Evolutionary conservation across 805 yeast species (phyloP).

Genomic region (Wickerhamomyces tratensis): DNA sequence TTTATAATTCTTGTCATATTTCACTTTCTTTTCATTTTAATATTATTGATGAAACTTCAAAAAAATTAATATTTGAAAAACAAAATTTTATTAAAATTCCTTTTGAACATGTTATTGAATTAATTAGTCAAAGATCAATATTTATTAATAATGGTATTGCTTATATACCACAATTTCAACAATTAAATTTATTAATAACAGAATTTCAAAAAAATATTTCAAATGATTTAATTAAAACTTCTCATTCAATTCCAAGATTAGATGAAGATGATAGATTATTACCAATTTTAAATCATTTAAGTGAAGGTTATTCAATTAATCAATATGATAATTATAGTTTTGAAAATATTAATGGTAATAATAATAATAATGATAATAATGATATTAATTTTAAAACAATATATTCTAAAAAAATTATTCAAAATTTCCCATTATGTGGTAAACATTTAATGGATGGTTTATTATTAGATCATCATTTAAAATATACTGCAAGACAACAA

Average conservation of each 20-base stretch:
- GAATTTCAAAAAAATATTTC: constrained; percentile 52
- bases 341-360: constrained; percentile 15
- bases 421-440: constrained; percentile 81
- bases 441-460: constrained; percentile 55
- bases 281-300: constrained; percentile 73
- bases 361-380: constrained; percentile 25
- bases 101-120: constrained; percentile 74
- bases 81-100: constrained; percentile 79
- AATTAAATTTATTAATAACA: constrained; percentile 54
- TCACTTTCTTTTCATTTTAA: constrained; percentile 23
- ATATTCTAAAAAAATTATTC: constrained; percentile 38
- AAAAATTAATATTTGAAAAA: constrained; percentile 36
- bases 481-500: constrained; percentile 80
- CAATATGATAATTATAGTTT: constrained; percentile 9
- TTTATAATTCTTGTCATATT: constrained; percentile 46
- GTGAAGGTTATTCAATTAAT: constrained; percentile 55
- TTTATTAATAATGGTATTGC: constrained; percentile 63
- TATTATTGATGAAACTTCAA: constrained; percentile 33
- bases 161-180: constrained; percentile 77
- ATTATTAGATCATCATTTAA: constrained; percentile 56
- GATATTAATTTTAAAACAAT: constrained; percentile 58
- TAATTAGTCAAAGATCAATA: constrained; percentile 66
- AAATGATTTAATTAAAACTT: constrained; percentile 44
- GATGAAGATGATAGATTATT: constrained; percentile 88
- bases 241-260: constrained; percentile 69